Evolutionary conservation across 176 grass and related monocot genomes (phyloP).

Genomic region (Microstegium vimineum): DNA sequence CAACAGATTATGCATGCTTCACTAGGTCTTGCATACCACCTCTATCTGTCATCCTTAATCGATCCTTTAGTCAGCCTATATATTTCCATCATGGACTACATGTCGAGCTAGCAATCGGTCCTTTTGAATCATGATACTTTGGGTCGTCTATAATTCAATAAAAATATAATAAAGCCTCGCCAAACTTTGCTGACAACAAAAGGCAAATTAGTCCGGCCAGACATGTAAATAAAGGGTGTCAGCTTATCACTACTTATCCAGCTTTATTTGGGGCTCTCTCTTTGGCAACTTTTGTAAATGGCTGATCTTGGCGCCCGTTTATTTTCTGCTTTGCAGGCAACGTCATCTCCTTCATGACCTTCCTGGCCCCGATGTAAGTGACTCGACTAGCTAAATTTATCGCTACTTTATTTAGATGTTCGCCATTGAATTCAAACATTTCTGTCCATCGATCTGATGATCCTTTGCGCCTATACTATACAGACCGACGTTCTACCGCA

Average conservation of each 20-base stretch:
- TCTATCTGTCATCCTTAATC: background rate
- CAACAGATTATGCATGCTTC: background rate
- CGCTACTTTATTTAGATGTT: background rate
- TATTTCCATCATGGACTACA: background rate
- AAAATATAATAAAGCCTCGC: background rate
- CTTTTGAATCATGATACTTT: background rate
- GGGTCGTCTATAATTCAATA: background rate
- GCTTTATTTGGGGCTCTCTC: background rate
- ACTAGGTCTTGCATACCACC: background rate
- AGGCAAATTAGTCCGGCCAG: background rate
- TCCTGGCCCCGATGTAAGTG: slow-evolving; percentile 70
- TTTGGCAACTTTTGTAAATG: slow-evolving; percentile 2
- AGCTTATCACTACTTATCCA: slow-evolving; percentile 10
- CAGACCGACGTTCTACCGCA: slow-evolving; percentile 77
- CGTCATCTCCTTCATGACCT: slow-evolving; percentile 78
- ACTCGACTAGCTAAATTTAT: background rate
- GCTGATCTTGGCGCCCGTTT: slow-evolving; percentile 7
- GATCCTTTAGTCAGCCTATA: background rate
- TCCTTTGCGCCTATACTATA: background rate
- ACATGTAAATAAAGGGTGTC: slow-evolving; percentile 1
- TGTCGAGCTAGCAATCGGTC: background rate
- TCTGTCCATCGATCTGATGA: background rate
- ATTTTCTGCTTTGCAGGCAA: slow-evolving; percentile 52
- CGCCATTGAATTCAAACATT: background rate
- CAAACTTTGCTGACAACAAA: slow-evolving; percentile 9